phyloP scores from a whole-genome alignment of 331 rosid species.

The Malus hybrid region DNA sequence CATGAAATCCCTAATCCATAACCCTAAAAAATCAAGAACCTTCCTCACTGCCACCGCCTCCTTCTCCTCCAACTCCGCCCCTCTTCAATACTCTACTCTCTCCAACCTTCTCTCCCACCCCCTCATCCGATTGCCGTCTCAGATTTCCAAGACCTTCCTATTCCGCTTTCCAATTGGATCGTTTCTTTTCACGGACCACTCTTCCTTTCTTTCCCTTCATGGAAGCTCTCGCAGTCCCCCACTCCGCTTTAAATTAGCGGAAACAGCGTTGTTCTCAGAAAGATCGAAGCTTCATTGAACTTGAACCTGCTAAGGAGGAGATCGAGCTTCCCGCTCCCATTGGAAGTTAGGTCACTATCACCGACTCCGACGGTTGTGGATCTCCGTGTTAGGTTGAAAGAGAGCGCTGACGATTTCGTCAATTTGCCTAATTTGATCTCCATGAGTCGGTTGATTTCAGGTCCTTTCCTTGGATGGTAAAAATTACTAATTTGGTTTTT shows the following conservation, averaged over 20 bases:
- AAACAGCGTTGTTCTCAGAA: conserved; percentile 52
- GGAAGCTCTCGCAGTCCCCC: conserved; percentile 95
- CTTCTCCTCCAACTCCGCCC: conserved; percentile 23
- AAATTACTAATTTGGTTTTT: not conserved
- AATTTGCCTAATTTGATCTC: conserved; percentile 83
- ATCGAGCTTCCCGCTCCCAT: conserved; percentile 34
- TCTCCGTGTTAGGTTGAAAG: conserved; percentile 16
- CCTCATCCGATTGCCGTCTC: conserved; percentile 21
- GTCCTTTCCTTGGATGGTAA: conserved; percentile 89
- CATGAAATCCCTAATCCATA: conserved; percentile 26
- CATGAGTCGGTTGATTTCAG: conserved; percentile 51
- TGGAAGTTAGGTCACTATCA: conserved; percentile 18
- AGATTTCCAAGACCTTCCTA: conserved; percentile 20
- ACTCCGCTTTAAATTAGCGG: conserved; percentile 58
- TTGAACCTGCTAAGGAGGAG: conserved; percentile 39
- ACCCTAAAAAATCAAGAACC: conserved; percentile 29
- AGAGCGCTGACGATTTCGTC: conserved; percentile 13
- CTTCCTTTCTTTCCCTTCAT: conserved; percentile 66
- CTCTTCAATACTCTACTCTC: conserved; percentile 16
- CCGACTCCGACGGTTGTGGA: conserved; percentile 12
- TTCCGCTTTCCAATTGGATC: conserved; percentile 39
- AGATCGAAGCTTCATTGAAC: conserved; percentile 38
- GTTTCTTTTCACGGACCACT: conserved; percentile 60
- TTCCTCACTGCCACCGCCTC: conserved; percentile 41
- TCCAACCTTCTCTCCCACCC: conserved; percentile 14